A percentile compares a stretch with the other conserved stretches of the same genome.
These are phyloP conservation scores for Alternaria tenuissima DNA, from an alignment of 2,329 filamentous ascomycete species.

Conservation along the genomic window DNA sequence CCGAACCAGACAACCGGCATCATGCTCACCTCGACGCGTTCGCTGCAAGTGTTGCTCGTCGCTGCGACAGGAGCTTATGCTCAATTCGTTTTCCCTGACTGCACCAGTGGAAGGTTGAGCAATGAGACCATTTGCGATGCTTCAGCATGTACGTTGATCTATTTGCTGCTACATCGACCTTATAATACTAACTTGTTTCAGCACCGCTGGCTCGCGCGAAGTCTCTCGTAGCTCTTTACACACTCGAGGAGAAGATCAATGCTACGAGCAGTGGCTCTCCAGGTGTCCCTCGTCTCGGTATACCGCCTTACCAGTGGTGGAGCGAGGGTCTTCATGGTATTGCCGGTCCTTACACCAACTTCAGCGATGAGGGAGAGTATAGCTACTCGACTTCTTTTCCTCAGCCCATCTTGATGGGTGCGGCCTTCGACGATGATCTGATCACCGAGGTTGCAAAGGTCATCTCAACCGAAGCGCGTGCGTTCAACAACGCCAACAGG, in stretches of 20 bases:
- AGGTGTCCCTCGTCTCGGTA: slow-evolving; percentile 60
- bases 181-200: slow-evolving; percentile 1
- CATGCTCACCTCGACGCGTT: slow-evolving; percentile 23
- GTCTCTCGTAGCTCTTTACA: slow-evolving; percentile 37
- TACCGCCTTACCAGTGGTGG: slow-evolving; percentile 65
- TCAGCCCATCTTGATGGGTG: slow-evolving; percentile 68
- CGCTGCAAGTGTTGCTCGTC: slow-evolving; percentile 16
- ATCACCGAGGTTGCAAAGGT: slow-evolving; percentile 66
- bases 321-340: slow-evolving; percentile 45
- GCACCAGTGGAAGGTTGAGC: slow-evolving; percentile 59
- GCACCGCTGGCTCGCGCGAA: slow-evolving; percentile 38
- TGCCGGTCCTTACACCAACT: slow-evolving; percentile 65
- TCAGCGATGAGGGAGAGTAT: slow-evolving; percentile 63
- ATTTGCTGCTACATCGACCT: neutral
- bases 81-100: slow-evolving; percentile 58
- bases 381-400: slow-evolving; percentile 72
- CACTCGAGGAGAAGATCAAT: slow-evolving; percentile 59
- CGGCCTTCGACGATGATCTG: slow-evolving; percentile 70
- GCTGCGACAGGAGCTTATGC: slow-evolving; percentile 27
- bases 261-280: slow-evolving; percentile 58
- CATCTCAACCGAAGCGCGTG: slow-evolving; percentile 68
- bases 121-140: slow-evolving; percentile 62
- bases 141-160: slow-evolving; percentile 40
- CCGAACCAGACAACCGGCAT: slow-evolving; percentile 1
- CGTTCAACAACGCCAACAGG: slow-evolving; percentile 69